Percentiles rank a stretch among this genome's conserved stretches.
Evolutionary conservation across 176 grass and related monocot genomes (phyloP).

Genomic region (Raddia guianensis): DNA sequence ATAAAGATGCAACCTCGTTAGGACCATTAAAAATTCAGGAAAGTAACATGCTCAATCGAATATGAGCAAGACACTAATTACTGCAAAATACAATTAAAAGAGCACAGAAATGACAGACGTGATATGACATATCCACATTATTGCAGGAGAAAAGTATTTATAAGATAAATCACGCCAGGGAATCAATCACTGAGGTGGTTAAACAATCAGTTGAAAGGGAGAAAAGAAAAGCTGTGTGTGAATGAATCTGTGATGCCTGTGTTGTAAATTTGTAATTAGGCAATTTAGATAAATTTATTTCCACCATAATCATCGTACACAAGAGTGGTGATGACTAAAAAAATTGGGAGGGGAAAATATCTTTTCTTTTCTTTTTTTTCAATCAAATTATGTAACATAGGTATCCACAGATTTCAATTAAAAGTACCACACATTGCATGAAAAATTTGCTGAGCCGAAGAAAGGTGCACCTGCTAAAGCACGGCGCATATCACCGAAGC

Average conservation of each 20-base stretch:
- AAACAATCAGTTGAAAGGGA: not conserved
- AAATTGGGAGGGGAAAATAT: too few species aligned
- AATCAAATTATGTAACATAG: too few species aligned
- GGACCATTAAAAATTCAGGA: not conserved
- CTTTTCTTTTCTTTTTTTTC: too few species aligned
- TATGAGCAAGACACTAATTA: not conserved
- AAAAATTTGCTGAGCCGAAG: not conserved
- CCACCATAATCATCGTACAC: too few species aligned
- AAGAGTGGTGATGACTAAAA: too few species aligned
- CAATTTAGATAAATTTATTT: too few species aligned
- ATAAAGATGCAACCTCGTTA: constrained; percentile 19
- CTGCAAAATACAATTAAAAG: not conserved
- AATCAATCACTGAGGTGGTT: not conserved
- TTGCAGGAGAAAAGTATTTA: not conserved
- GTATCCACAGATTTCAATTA: not conserved
- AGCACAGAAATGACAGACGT: not conserved
- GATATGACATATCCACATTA: not conserved
- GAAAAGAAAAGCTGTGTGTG: too few species aligned
- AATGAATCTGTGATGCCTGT: too few species aligned
- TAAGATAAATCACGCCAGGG: not conserved
- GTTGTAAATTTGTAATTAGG: too few species aligned
- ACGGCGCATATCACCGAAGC: constrained; percentile 91
- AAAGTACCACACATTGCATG: not conserved
- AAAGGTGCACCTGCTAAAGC: constrained; percentile 71
- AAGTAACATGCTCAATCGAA: not conserved